These are phyloP conservation scores for Cladosporium cucumerinum DNA, from an alignment of 2,329 filamentous ascomycete species.

Conservation along the genomic window DNA sequence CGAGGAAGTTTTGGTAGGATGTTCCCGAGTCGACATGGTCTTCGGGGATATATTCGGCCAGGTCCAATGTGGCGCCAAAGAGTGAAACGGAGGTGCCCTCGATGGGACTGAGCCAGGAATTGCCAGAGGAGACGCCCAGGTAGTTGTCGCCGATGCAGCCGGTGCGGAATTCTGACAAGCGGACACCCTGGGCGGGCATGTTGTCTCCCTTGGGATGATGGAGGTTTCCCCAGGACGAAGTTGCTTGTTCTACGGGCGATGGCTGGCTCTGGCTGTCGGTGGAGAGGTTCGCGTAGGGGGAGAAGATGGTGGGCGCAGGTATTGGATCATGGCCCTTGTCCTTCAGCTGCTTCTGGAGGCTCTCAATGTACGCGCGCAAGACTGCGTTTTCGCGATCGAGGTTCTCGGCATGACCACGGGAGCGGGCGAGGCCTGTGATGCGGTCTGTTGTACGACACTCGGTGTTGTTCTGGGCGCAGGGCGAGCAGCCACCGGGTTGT, in stretches of 20 bases:
- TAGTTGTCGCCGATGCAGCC: conserved; percentile 58
- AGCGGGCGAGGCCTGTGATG: conserved; percentile 76
- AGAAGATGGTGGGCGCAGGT: conserved; percentile 9
- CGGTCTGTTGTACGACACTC: conserved; percentile 83
- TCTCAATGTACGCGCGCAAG: conserved; percentile 63
- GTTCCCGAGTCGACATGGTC: conserved; percentile 60
- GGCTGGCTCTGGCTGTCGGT: background rate
- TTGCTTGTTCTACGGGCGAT: background rate
- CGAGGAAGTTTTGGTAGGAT: conserved; percentile 67
- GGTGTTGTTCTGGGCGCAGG: conserved; percentile 71
- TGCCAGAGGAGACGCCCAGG: conserved; percentile 62
- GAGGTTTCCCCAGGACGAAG: background rate
- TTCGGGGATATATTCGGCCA: conserved; percentile 66
- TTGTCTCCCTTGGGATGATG: background rate
- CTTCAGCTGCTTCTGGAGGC: conserved; percentile 64
- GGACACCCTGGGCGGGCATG: conserved; percentile 6
- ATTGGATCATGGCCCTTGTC: conserved; percentile 57
- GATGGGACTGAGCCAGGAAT: conserved; percentile 66
- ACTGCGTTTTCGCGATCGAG: conserved; percentile 69
- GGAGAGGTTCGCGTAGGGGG: conserved; percentile 7
- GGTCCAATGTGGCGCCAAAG: conserved; percentile 75
- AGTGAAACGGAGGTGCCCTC: conserved; percentile 74
- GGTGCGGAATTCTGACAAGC: conserved; percentile 47
- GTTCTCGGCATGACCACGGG: conserved; percentile 72
- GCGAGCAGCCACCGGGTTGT: conserved; percentile 74